A percentile compares a stretch with the other conserved stretches of the same genome.
phyloP scores from a whole-genome alignment of 129 eudicot species.

The Heracleum sosnowskyi region DNA sequence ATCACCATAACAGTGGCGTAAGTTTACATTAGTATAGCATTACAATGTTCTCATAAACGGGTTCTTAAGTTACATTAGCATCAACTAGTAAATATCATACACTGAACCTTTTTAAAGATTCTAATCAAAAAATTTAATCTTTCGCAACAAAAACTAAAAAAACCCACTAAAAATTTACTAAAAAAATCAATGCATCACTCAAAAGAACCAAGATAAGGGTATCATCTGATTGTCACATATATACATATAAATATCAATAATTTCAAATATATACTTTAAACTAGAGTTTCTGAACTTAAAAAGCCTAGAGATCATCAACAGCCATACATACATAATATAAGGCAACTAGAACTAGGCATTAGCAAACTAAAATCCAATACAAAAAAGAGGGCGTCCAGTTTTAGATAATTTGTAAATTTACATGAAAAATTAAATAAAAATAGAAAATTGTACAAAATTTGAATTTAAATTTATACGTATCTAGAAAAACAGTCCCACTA shows the following conservation, averaged over 20 bases:
- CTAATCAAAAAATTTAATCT: neutral
- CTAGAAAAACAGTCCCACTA: no score
- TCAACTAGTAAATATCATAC: neutral
- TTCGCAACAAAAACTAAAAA: no score
- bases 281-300: neutral
- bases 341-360: neutral
- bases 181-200: neutral
- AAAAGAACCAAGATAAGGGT: neutral
- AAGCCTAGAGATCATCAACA: neutral
- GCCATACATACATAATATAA: neutral
- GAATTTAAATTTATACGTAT: no score
- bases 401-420: no score
- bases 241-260: neutral
- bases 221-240: neutral
- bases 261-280: neutral
- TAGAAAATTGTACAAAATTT: no score
- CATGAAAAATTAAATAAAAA: no score
- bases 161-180: neutral
- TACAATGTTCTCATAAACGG: neutral
- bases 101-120: no score
- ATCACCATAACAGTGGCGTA: neutral
- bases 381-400: no score
- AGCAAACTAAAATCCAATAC: neutral
- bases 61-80: neutral
- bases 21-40: neutral